A percentile compares a stretch with the other conserved stretches of the same genome.
Conservation (phyloP, 2,329 filamentous ascomycete genomes). For the Trichoderma sp. region DNA sequence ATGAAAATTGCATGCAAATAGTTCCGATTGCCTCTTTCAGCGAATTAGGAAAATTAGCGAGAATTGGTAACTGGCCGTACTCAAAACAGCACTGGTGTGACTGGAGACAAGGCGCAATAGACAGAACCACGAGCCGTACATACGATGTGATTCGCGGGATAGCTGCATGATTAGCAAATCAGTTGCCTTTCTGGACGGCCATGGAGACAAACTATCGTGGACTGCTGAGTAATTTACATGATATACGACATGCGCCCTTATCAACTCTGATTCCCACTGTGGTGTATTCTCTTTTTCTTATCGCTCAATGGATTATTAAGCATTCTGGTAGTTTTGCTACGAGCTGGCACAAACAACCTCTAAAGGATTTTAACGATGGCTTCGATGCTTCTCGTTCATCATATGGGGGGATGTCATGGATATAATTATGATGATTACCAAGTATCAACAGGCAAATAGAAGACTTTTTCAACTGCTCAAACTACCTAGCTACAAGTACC, state of each 20-base stretch:
- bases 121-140: neutral
- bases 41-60: neutral
- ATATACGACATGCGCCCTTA: neutral
- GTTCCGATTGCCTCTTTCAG: conserved; percentile 10
- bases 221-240: neutral
- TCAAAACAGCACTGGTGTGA: neutral
- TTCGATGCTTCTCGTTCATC: neutral
- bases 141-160: neutral
- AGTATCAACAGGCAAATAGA: neutral
- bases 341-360: neutral
- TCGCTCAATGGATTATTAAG: neutral
- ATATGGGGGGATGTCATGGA: neutral
- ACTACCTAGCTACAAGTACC: neutral
- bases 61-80: neutral
- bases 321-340: neutral
- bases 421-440: neutral
- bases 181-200: neutral
- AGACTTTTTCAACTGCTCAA: neutral
- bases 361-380: neutral
- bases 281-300: neutral
- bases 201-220: neutral
- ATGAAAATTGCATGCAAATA: neutral
- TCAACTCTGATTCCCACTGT: neutral
- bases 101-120: neutral
- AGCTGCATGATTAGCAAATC: neutral